phyloP scores from a whole-genome alignment of 192 early-diverging fungal species.

The Dispira simplex region DNA sequence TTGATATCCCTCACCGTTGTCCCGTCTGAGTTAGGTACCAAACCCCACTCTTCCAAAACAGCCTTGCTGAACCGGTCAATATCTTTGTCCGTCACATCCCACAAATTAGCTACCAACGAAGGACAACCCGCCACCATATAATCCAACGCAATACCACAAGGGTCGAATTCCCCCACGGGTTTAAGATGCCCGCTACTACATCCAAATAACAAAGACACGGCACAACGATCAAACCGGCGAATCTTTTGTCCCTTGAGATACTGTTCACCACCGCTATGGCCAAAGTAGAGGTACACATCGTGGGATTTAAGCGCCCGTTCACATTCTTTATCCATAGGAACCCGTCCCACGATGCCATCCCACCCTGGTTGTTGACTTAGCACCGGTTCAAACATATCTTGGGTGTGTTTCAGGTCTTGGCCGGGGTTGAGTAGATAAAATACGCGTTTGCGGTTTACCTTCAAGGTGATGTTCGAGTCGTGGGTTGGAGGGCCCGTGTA shows the following conservation, averaged over 20 bases:
- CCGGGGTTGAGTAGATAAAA: conserved; percentile 89
- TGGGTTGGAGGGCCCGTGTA: too few species aligned
- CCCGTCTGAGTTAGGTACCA: conserved; percentile 20
- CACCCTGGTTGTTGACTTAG: conserved; percentile 26
- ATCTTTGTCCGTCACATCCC: conserved; percentile 97
- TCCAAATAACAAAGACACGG: conserved; percentile 76
- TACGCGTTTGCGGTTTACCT: conserved; percentile 20
- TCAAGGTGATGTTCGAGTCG: too few species aligned
- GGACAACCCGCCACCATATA: conserved; percentile 79
- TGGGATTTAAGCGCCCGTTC: conserved; percentile 34
- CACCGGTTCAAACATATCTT: conserved; percentile 46
- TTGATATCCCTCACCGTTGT: conserved; percentile 10
- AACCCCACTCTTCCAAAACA: conserved; percentile 57
- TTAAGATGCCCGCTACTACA: conserved; percentile 82
- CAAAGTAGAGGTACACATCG: conserved; percentile 75
- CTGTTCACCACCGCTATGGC: conserved; percentile 84
- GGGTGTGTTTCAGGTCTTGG: conserved; percentile 69
- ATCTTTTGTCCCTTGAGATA: conserved; percentile 55
- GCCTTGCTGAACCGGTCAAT: conserved; percentile 75
- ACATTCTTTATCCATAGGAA: conserved; percentile 51
- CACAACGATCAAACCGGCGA: conserved; percentile 44
- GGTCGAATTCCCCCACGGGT: conserved; percentile 74
- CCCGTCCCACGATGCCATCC: conserved; percentile 50
- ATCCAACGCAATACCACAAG: conserved; percentile 62
- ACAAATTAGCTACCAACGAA: conserved; percentile 81